These are phyloP conservation scores for Mediolabrus comicus DNA, from an alignment of 108 stramenopile genomes.

Conservation along the genomic window DNA sequence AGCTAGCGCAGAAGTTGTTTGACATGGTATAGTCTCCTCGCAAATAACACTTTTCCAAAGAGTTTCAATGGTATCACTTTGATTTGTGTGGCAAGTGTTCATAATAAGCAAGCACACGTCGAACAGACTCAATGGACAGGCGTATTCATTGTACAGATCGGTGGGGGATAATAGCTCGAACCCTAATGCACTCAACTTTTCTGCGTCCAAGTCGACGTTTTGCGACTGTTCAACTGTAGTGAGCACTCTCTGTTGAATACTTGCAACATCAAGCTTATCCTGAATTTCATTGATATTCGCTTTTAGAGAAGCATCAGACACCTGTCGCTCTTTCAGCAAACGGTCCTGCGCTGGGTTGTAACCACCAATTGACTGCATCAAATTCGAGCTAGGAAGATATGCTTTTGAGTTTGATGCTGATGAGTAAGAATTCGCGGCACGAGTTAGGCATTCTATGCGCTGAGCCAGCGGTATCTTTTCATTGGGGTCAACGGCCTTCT, in stretches of 20 bases:
- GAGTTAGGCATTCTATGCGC: conserved; percentile 70
- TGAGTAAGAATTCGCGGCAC: conserved; percentile 58
- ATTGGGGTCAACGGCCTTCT: conserved; percentile 39
- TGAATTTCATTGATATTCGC: conserved; percentile 33
- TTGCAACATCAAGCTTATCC: conserved; percentile 72
- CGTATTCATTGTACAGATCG: conserved; percentile 79
- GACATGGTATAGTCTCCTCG: conserved; percentile 71
- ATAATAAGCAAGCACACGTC: conserved; percentile 77
- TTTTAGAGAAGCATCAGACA: conserved; percentile 31
- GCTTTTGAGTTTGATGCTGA: conserved; percentile 35
- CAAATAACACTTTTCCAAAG: conserved; percentile 81
- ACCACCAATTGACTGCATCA: conserved; percentile 1
- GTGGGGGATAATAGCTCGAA: conserved; percentile 56
- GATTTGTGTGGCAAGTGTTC: conserved; percentile 56
- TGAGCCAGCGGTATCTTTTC: conserved; percentile 50
- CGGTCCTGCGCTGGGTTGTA: neutral
- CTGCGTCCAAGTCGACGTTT: conserved; percentile 39
- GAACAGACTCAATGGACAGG: conserved; percentile 60
- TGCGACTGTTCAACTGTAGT: conserved; percentile 52
- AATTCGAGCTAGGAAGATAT: neutral
- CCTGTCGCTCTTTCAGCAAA: conserved; percentile 10
- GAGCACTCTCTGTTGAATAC: conserved; percentile 67
- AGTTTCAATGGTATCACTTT: conserved; percentile 45
- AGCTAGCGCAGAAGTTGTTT: conserved; percentile 47
- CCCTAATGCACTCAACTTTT: conserved; percentile 48